Base-by-base conservation (phyloP, 2,329 filamentous ascomycete species). In the Penicillium frequentans region DNA sequence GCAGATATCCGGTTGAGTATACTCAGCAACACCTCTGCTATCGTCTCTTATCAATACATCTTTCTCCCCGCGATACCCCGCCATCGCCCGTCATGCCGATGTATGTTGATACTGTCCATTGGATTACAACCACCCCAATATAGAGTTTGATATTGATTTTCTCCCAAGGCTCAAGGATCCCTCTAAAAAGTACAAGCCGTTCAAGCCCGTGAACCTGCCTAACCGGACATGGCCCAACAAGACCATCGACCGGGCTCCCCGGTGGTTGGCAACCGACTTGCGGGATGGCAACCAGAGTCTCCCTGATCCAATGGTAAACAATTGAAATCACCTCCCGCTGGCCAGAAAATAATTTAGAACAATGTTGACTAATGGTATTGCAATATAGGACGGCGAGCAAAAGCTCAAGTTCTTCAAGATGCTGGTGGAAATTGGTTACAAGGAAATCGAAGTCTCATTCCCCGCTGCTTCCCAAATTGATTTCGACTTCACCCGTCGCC, bases 401-500 rank as follows among this genome's bases (percentile, higher is more conserved):
- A 98, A 98, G 79, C 95, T 90, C 86, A 82, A 83, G 60, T 98
- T 93, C 82, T 98, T 98, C 82, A 88, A 93, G 77, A 96, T 96
- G 91, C 86, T 98, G 53, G 86, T 89, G 69, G 87, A 93, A 60
- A 83, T 97, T 49, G 93, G 95, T 67, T 98, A 96, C 83, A 98
- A 97, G 79, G 93, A 98, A 78, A 97, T 98, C 64, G 93, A 98
- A 74, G 89, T 97, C 21, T 95, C 93, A 5, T 98, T 96, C 78
- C 93, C 93, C 49, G 96, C 92, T 0, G 92, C 93, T 14, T 96
- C 92, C 39, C 89, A 96, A 73, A 96, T 90, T 70, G 95, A 98
- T 79, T 98, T 93, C 80, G 91, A 96, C 80, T 98, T 98, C 72
- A 96, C 92, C 42, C 84, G 91, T 65, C 86, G 88, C 69, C 81